Conservation (phyloP, 1,139 yeast species). For the Kurtzmaniella quercitrusa region DNA sequence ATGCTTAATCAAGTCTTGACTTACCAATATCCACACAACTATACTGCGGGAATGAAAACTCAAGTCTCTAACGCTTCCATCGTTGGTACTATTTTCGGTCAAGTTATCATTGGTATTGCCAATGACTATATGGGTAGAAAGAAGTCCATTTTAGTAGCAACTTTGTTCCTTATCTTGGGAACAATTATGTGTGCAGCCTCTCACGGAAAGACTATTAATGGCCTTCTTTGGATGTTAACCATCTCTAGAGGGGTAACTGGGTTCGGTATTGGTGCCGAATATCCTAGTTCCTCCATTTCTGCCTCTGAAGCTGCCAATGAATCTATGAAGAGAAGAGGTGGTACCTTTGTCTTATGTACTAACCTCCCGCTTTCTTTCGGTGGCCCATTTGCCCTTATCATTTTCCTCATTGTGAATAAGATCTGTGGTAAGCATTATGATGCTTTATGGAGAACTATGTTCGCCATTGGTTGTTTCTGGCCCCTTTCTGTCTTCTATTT, state of each 20-base stretch:
- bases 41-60: constrained; percentile 36
- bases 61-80: constrained; percentile 47
- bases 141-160: constrained; percentile 44
- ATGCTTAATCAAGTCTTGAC: constrained; percentile 40
- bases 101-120: constrained; percentile 40
- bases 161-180: constrained; percentile 40
- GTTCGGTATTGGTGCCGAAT: constrained; percentile 75
- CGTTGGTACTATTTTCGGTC: constrained; percentile 49
- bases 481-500: constrained; percentile 70
- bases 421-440: constrained; percentile 48
- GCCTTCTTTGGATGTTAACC: constrained; percentile 68
- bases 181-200: constrained; percentile 47
- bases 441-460: constrained; percentile 71
- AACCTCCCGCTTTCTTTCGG: constrained; percentile 72
- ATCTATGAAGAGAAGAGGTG: constrained; percentile 57
- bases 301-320: constrained; percentile 74
- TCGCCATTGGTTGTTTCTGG: constrained; percentile 73
- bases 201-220: constrained; percentile 37
- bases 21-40: constrained; percentile 25
- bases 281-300: constrained; percentile 64
- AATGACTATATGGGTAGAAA: constrained; percentile 47
- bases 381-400: constrained; percentile 68
- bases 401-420: constrained; percentile 62
- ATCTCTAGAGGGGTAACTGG: constrained; percentile 68
- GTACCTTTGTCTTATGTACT: constrained; percentile 60